Percentiles rank a stretch among this genome's conserved stretches.
These are phyloP conservation scores for Durusdinium trenchii DNA, from an alignment of 73 alveolate genomes.

Conservation along the genomic window DNA sequence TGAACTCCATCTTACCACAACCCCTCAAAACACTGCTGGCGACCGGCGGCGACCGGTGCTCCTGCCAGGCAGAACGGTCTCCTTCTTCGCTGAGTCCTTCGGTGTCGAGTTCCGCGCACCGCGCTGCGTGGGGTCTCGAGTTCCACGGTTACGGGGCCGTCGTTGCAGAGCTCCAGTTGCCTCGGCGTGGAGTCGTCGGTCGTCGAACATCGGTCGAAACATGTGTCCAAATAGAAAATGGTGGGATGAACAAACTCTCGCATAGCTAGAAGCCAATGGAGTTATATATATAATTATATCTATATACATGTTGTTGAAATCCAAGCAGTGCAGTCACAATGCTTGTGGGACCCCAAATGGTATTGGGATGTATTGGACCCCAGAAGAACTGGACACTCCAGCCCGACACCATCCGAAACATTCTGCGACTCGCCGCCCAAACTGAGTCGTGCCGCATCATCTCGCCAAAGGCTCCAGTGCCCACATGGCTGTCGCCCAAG, in stretches of 20 bases:
- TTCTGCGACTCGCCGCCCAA: no score
- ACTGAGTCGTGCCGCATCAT: slow-evolving; percentile 17
- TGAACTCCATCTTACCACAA: no score
- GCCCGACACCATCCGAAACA: background rate
- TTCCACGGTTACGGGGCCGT: slow-evolving; percentile 92
- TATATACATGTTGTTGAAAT: background rate
- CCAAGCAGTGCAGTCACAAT: background rate
- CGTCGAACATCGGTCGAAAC: background rate
- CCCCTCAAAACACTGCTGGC: no score
- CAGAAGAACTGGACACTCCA: no score
- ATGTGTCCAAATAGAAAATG: background rate
- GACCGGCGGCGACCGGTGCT: no score
- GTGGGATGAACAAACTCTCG: background rate
- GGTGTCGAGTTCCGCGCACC: no score
- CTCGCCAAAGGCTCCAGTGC: slow-evolving; percentile 80
- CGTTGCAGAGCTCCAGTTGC: slow-evolving; percentile 88
- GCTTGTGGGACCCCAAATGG: background rate
- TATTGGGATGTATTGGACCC: no score
- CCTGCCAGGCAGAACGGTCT: no score
- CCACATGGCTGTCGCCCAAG: slow-evolving; percentile 31
- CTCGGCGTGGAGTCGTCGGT: background rate
- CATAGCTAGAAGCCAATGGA: background rate
- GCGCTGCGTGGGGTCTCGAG: background rate
- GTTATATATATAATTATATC: background rate
- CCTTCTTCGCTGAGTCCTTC: no score